A percentile compares a stretch with the other conserved stretches of the same genome.
These are phyloP conservation scores for Trypanosoma cruzi DNA, from an alignment of 208 protist genomes.

Conservation along the genomic window DNA sequence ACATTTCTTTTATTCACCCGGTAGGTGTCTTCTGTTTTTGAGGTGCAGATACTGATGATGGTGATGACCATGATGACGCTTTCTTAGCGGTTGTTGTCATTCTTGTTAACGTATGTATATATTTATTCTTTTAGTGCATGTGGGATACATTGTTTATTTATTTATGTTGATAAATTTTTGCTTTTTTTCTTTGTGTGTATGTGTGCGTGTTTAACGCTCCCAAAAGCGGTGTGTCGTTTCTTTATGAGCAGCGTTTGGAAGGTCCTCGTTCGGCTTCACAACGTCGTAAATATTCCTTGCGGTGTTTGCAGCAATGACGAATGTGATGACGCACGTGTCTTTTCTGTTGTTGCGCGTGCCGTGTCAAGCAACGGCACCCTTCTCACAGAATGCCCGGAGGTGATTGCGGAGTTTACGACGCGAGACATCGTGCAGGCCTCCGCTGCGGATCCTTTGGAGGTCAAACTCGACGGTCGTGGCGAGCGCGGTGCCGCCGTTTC, in stretches of 20 bases:
- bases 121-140: too few species aligned
- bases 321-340: slow-evolving; percentile 36
- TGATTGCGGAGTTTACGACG: slow-evolving; percentile 31
- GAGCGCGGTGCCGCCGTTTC: slow-evolving; percentile 31
- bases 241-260: slow-evolving; percentile 28
- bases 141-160: too few species aligned
- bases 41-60: too few species aligned
- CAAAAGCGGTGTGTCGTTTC: not conserved
- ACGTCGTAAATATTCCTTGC: slow-evolving; percentile 72
- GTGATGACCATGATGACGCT: too few species aligned
- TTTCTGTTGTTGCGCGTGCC: slow-evolving; percentile 53
- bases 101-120: too few species aligned
- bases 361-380: slow-evolving; percentile 7
- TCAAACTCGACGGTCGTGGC: slow-evolving; percentile 46
- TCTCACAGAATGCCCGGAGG: slow-evolving; percentile 33
- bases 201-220: not conserved
- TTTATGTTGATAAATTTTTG: too few species aligned
- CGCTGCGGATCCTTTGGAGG: slow-evolving; percentile 53
- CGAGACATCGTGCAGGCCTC: slow-evolving; percentile 39
- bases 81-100: too few species aligned
- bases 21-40: too few species aligned
- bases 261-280: slow-evolving; percentile 73
- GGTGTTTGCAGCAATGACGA: slow-evolving; percentile 28
- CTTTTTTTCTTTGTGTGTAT: not conserved
- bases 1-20: too few species aligned